Evolutionary conservation across 2,329 filamentous ascomycete genomes (phyloP).

Genomic region (Exophiala phaeomuriformis): DNA sequence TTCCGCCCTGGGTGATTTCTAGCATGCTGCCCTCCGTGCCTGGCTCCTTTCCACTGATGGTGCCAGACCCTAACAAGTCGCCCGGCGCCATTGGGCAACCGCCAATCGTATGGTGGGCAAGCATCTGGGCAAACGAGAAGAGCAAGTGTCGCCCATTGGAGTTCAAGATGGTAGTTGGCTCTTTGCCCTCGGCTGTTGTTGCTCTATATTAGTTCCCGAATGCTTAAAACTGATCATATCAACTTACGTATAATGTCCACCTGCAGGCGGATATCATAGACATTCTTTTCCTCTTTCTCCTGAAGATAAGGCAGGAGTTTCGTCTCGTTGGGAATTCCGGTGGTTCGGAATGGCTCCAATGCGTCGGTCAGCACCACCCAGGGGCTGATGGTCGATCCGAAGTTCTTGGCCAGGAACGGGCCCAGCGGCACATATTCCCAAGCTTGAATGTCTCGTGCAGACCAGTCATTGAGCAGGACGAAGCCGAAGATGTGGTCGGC

Average conservation of each 20-base stretch:
- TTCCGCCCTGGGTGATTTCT: constrained; percentile 65
- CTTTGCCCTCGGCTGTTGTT: constrained; percentile 36
- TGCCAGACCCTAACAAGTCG: constrained; percentile 70
- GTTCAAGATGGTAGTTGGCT: constrained; percentile 51
- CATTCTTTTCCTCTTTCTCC: constrained; percentile 51
- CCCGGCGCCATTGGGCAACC: constrained; percentile 68
- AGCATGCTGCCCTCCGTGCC: constrained; percentile 60
- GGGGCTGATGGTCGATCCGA: constrained; percentile 66
- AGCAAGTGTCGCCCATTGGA: constrained; percentile 61
- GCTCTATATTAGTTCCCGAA: not conserved
- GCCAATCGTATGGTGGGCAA: constrained; percentile 69
- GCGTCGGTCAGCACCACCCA: constrained; percentile 75
- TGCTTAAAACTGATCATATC: not conserved
- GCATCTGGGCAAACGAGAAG: constrained; percentile 79
- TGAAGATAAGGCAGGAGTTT: constrained; percentile 56
- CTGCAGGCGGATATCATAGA: constrained; percentile 63
- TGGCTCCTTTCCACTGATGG: constrained; percentile 60
- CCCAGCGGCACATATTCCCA: constrained; percentile 81
- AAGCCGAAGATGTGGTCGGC: constrained; percentile 69
- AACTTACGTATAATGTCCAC: constrained; percentile 55
- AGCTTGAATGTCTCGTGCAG: constrained; percentile 69
- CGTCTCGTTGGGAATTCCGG: constrained; percentile 49
- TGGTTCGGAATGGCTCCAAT: constrained; percentile 57
- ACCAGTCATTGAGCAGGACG: constrained; percentile 84
- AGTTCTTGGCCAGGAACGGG: constrained; percentile 79